Conservation (phyloP, 75 land plant species). For the Picea sitchensis region DNA sequence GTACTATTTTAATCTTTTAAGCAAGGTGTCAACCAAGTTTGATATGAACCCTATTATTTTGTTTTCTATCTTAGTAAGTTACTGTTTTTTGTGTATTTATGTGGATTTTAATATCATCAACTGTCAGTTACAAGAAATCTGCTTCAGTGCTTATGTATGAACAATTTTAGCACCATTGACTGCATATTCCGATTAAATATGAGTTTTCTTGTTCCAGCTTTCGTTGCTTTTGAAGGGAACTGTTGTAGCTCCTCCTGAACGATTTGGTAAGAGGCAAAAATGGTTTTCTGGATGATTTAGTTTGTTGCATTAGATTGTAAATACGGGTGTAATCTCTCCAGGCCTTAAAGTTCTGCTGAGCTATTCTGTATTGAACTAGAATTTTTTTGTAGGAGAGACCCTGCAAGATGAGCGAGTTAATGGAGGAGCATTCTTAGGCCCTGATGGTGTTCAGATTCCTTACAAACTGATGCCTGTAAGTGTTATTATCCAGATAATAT, state of each 20-base stretch:
- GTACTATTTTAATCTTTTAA: background rate
- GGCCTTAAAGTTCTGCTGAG: background rate
- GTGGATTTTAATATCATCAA: background rate
- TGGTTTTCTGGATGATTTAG: background rate
- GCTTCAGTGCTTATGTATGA: background rate
- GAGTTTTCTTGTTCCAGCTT: conserved; percentile 40
- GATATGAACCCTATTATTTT: background rate
- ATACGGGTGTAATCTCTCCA: background rate
- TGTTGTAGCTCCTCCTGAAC: conserved; percentile 95
- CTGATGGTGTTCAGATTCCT: conserved; percentile 80
- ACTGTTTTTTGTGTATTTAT: background rate
- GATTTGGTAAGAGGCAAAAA: conserved; percentile 64
- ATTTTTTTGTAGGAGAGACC: conserved; percentile 66
- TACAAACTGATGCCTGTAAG: conserved; percentile 92
- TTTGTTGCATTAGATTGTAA: background rate
- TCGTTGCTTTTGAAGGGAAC: conserved; percentile 93
- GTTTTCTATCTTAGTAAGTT: background rate
- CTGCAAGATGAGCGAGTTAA: conserved; percentile 89
- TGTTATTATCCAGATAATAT: background rate
- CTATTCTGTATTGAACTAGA: background rate
- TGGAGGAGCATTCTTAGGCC: conserved; percentile 84
- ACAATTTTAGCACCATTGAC: background rate
- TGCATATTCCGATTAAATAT: conserved; percentile 7
- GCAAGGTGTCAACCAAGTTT: background rate
- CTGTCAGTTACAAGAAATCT: background rate